Evolutionary conservation across 768 basidiomycete genomes (phyloP).

Genomic region (Butyriboletus loyo): DNA sequence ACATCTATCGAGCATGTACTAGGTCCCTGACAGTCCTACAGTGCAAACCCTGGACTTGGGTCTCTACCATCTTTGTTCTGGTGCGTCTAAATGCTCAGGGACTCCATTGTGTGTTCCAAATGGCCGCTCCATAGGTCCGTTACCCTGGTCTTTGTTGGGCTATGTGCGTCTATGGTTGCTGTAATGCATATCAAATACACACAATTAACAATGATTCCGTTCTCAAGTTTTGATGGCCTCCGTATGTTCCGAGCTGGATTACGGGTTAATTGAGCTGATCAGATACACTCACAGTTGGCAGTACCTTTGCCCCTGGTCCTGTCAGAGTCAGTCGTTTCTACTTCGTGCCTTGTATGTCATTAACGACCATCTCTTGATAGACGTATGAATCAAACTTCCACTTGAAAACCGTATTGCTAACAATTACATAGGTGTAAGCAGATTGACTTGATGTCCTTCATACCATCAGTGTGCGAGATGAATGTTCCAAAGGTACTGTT

Average conservation of each 20-base stretch:
- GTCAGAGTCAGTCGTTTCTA: background rate
- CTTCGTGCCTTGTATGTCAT: background rate
- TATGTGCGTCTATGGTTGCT: background rate
- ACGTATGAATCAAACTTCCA: background rate
- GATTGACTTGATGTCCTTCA: background rate
- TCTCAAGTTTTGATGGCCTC: background rate
- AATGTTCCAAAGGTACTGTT: background rate
- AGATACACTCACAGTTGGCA: background rate
- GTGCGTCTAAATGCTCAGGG: background rate
- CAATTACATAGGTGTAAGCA: background rate
- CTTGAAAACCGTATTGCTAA: background rate
- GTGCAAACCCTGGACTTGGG: background rate
- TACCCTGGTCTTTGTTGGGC: background rate
- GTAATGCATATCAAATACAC: background rate
- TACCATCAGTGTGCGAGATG: background rate
- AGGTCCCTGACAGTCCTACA: background rate
- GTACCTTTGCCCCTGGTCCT: background rate
- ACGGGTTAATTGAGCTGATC: background rate
- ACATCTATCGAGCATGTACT: background rate
- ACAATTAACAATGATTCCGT: background rate
- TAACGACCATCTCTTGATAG: background rate
- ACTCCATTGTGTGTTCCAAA: background rate
- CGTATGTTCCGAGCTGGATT: background rate
- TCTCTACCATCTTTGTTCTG: background rate
- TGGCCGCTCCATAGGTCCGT: background rate